A percentile compares a stretch with the other conserved stretches of the same genome.
These are phyloP conservation scores for Thoreauomyces humboldtii DNA, from an alignment of 192 early-diverging fungal genomes.

Conservation along the genomic window DNA sequence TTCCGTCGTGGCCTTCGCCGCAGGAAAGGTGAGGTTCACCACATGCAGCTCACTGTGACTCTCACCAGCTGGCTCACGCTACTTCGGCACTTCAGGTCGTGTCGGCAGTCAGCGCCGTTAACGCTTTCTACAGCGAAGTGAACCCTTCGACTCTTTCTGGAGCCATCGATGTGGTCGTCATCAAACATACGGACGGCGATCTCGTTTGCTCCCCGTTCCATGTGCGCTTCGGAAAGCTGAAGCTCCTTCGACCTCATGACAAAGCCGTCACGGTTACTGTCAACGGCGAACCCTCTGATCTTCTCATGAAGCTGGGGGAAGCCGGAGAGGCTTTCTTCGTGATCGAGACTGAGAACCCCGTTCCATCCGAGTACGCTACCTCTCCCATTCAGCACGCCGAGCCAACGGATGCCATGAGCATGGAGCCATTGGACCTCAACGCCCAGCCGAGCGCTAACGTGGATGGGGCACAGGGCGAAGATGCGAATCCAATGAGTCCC, in stretches of 20 bases:
- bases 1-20: slow-evolving; percentile 28
- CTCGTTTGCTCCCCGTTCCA: slow-evolving; percentile 94
- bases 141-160: slow-evolving; percentile 97
- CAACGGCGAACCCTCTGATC: slow-evolving; percentile 67
- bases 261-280: slow-evolving; percentile 88
- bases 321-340: slow-evolving; percentile 99
- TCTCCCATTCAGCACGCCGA: slow-evolving; percentile 67
- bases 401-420: not conserved
- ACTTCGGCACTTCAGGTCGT: slow-evolving; percentile 18
- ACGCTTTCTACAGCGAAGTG: slow-evolving; percentile 90
- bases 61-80: not conserved
- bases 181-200: slow-evolving; percentile 77
- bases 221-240: slow-evolving; percentile 96
- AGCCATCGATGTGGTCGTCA: slow-evolving; percentile 97
- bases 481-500: slow-evolving; percentile 3
- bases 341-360: slow-evolving; percentile 84
- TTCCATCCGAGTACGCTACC: slow-evolving; percentile 90
- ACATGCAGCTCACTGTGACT: not conserved
- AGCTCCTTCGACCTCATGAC: slow-evolving; percentile 84
- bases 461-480: slow-evolving; percentile 16
- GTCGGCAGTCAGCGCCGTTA: slow-evolving; percentile 56
- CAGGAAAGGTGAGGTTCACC: slow-evolving; percentile 21
- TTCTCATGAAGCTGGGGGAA: slow-evolving; percentile 94
- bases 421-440: slow-evolving; percentile 36
- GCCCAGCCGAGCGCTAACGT: slow-evolving; percentile 7